A percentile compares a stretch with the other conserved stretches of the same genome.
These are phyloP conservation scores for Candida adriatica DNA, from an alignment of 805 yeast species.

Conservation along the genomic window DNA sequence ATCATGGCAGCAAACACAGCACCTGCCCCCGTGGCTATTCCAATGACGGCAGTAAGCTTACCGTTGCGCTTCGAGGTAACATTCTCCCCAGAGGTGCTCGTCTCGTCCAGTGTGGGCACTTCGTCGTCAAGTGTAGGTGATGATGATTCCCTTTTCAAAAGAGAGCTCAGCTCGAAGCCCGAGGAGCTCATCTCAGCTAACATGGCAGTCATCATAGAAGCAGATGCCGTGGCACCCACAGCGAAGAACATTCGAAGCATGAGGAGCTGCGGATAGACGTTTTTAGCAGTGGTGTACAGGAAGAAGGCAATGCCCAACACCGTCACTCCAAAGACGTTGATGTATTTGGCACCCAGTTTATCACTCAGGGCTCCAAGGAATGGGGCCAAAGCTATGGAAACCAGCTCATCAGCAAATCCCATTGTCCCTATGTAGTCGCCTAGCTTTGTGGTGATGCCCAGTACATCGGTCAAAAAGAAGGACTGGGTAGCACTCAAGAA, in stretches of 20 bases:
- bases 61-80: constrained; percentile 36
- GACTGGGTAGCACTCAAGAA: constrained; percentile 38
- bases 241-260: constrained; percentile 52
- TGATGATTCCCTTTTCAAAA: constrained; percentile 11
- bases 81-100: constrained; percentile 4
- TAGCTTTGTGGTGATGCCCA: constrained; percentile 24
- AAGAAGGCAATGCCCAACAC: constrained; percentile 39
- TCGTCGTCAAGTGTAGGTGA: constrained; percentile 4
- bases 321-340: constrained; percentile 42
- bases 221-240: constrained; percentile 46
- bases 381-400: constrained; percentile 48
- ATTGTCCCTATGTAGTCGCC: constrained; percentile 43
- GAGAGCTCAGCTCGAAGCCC: constrained; percentile 29
- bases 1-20: constrained; percentile 56
- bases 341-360: constrained; percentile 51
- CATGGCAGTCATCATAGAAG: constrained; percentile 55
- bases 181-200: constrained; percentile 47
- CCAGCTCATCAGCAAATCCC: constrained; percentile 54
- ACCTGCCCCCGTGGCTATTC: constrained; percentile 57
- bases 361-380: constrained; percentile 59
- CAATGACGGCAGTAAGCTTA: constrained; percentile 52
- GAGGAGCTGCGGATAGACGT: constrained; percentile 43
- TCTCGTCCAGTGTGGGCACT: constrained; percentile 4
- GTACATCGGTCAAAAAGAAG: constrained; percentile 33
- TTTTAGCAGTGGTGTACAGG: constrained; percentile 40